Evolutionary conservation across 1,284 basidiomycete species (phyloP).

Genomic region (Mycosarcoma mackinlayi): DNA sequence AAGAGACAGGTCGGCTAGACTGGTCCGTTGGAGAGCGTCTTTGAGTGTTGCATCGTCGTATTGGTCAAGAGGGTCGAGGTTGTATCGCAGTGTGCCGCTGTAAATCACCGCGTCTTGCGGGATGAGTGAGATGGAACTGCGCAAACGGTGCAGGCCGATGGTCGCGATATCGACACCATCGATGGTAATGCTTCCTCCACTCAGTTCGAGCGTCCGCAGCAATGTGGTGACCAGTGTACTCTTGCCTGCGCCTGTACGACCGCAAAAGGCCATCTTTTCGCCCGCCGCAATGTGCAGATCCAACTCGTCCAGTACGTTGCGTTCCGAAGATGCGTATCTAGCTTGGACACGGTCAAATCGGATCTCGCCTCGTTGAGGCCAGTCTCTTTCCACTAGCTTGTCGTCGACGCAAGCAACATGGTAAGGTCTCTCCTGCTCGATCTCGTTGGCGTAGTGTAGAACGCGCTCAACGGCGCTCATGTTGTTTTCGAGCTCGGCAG

Average conservation of each 20-base stretch:
- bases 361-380: conserved; percentile 59
- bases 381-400: conserved; percentile 53
- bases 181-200: conserved; percentile 65
- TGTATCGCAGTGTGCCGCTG: conserved; percentile 75
- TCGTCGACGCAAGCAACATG: conserved; percentile 66
- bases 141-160: conserved; percentile 72
- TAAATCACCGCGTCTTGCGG: conserved; percentile 85
- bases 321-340: conserved; percentile 70
- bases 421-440: conserved; percentile 30
- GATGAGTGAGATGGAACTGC: conserved; percentile 77
- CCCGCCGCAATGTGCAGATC: conserved; percentile 68
- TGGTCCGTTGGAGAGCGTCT: conserved; percentile 62
- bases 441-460: conserved; percentile 77
- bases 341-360: conserved; percentile 73
- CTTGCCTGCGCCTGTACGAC: conserved; percentile 59
- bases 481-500: conserved; percentile 54
- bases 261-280: conserved; percentile 58
- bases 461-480: conserved; percentile 84
- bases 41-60: conserved; percentile 70
- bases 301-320: conserved; percentile 74
- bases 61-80: conserved; percentile 79
- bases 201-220: conserved; percentile 68
- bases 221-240: conserved; percentile 39
- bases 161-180: conserved; percentile 71
- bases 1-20: conserved; percentile 65